Evolutionary conservation across 2,329 filamentous ascomycete genomes (phyloP), one percentile per base, ranked within the genome.

Genomic region (Aureobasidium vineae): DNA sequence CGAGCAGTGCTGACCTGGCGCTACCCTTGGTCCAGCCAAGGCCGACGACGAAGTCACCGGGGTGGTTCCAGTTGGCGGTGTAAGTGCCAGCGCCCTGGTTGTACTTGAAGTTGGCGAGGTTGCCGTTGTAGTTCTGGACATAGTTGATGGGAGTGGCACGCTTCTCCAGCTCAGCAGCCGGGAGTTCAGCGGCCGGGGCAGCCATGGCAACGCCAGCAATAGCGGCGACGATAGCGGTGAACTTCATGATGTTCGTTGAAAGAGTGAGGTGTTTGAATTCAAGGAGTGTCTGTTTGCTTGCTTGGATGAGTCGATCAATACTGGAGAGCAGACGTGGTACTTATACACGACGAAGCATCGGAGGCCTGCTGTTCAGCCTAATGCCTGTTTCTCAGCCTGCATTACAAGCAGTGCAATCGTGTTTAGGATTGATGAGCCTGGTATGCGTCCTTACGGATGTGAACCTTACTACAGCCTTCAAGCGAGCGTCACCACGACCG

Each of bases 11-110:
- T 43, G 15, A 52, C 49, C 50, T 53, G 19, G 63, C n/a, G 26
- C 33, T 33, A 16, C 68, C 68, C 19, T 50, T 66, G n/a, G 36
- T 66, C 66, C 69, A 71, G 49, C 70, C 70, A 23, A 70, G 53
- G 19, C 70, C 70, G 41, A 71, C 70, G 50, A 71, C 70, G 61
- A 71, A 70, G 57, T 71, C 69, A 38, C 66, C 67, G 49, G 66
- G 67, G 28, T 66, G 65, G 52, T 70, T 68, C 68, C 68, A 70
- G 66, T 67, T 68, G 61, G 69, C 68, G 26, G 68, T 69, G 68
- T 65, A 71, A 11, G 67, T 68, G 28, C 70, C 70, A 33, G 69
- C 67, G 31, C 56, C 57, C 41, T 67, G 40, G 64, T 70, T 68
- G 65, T 57, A 67, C 36, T 67, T 65, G 65, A 69, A 69, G 59